A percentile compares a stretch with the other conserved stretches of the same genome.
Conservation (phyloP, 768 basidiomycete genomes). For the Chlorophyllum brunneum region DNA sequence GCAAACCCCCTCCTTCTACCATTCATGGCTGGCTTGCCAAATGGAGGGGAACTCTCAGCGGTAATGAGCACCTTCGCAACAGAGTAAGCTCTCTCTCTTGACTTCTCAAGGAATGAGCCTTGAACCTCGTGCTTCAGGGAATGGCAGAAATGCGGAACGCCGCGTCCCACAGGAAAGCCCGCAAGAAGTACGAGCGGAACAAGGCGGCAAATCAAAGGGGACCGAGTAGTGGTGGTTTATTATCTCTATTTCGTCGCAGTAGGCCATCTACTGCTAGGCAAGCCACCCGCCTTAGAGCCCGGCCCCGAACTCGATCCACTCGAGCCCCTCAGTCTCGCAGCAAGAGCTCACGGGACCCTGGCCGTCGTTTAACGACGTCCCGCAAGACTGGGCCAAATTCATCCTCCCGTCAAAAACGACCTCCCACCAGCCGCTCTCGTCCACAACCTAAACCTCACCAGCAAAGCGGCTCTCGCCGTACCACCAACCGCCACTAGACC, state of each 20-base stretch:
- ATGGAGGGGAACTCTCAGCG: constrained; percentile 66
- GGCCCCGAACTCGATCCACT: constrained; percentile 1
- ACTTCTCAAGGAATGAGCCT: neutral
- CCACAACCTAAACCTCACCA: neutral
- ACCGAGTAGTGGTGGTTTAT: constrained; percentile 17
- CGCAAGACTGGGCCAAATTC: neutral
- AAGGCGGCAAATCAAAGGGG: constrained; percentile 16
- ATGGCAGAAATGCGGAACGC: constrained; percentile 71
- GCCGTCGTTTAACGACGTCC: neutral
- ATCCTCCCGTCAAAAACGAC: neutral
- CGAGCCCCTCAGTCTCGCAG: neutral
- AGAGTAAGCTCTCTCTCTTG: constrained; percentile 28
- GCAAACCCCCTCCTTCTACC: constrained; percentile 48
- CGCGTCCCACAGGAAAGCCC: constrained; percentile 14
- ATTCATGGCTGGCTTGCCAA: constrained; percentile 82
- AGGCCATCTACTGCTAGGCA: neutral
- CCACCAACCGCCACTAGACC: neutral
- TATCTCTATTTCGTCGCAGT: constrained; percentile 21
- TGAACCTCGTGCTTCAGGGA: constrained; percentile 34
- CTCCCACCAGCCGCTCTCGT: neutral
- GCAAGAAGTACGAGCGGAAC: constrained; percentile 7
- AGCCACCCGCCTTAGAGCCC: neutral
- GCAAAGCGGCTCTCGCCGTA: neutral
- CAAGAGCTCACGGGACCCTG: neutral
- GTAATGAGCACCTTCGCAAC: constrained; percentile 54